Evolutionary conservation across 768 basidiomycete species (phyloP).

Genomic region (Stropharia rugosoannulata): DNA sequence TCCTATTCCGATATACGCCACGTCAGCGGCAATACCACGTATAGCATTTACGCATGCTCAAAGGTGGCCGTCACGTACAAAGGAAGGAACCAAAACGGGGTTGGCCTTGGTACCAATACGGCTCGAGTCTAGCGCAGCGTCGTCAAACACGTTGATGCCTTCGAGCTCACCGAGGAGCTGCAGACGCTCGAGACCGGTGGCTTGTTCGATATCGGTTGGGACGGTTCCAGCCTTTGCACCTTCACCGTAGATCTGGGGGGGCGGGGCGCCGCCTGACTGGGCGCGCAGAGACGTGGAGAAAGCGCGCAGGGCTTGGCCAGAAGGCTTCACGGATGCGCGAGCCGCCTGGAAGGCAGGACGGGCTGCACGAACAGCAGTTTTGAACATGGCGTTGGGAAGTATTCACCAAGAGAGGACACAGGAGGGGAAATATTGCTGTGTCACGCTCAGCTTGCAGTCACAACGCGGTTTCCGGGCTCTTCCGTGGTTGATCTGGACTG

Average conservation of each 20-base stretch:
- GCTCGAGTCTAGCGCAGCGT: conserved; percentile 79
- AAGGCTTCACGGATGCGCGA: conserved; percentile 34
- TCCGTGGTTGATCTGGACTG: conserved; percentile 5
- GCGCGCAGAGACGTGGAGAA: conserved; percentile 59
- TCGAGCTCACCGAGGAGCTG: conserved; percentile 88
- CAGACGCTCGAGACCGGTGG: conserved; percentile 96
- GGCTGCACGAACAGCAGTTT: conserved; percentile 43
- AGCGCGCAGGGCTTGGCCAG: conserved; percentile 42
- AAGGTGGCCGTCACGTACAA: conserved; percentile 50
- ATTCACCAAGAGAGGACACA: conserved; percentile 5
- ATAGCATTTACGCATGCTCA: neutral
- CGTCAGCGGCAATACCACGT: neutral
- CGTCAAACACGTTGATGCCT: conserved; percentile 89
- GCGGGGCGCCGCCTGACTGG: conserved; percentile 52
- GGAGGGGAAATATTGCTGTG: conserved; percentile 8
- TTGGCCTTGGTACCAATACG: conserved; percentile 84
- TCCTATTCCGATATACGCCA: conserved; percentile 46
- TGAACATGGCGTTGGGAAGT: conserved; percentile 38
- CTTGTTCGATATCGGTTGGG: conserved; percentile 84
- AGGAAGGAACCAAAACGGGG: conserved; percentile 85
- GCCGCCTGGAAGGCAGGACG: conserved; percentile 40
- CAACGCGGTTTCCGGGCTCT: conserved; percentile 28
- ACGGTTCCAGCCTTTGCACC: conserved; percentile 75
- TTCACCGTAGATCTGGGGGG: conserved; percentile 67
- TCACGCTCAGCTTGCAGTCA: conserved; percentile 16